Percentiles rank a stretch among this genome's conserved stretches.
phyloP scores from a whole-genome alignment of 2,329 filamentous ascomycete genomes.

The Alternaria consortialis region DNA sequence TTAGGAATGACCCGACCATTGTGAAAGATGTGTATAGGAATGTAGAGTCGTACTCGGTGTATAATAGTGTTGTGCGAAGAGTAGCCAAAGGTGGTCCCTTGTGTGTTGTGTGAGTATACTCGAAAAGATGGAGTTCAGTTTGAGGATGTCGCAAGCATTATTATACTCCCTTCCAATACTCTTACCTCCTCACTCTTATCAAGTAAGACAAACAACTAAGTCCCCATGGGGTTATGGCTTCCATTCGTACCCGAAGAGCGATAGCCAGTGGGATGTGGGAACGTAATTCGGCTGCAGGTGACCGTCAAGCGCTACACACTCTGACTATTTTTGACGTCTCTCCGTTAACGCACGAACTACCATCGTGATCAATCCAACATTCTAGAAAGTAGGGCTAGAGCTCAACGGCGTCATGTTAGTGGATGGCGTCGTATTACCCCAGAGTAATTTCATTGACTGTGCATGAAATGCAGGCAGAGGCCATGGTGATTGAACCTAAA shows the following conservation, averaged over 20 bases:
- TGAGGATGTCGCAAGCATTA: constrained; percentile 23
- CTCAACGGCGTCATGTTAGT: constrained; percentile 12
- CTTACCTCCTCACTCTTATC: constrained; percentile 35
- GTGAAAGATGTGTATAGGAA: constrained; percentile 5
- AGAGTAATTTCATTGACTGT: constrained; percentile 23
- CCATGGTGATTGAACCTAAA: constrained; percentile 33
- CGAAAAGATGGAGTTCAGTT: constrained; percentile 15
- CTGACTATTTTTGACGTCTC: constrained; percentile 12
- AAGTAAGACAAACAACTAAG: constrained; percentile 32
- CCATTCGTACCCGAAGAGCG: constrained; percentile 28
- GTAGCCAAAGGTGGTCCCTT: neutral
- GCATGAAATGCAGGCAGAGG: constrained; percentile 20
- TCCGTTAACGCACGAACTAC: constrained; percentile 21
- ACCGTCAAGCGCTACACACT: constrained; percentile 33
- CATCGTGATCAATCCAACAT: constrained; percentile 36
- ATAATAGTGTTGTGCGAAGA: neutral
- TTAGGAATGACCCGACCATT: constrained; percentile 40
- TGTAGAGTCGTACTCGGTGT: neutral
- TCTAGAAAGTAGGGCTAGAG: constrained; percentile 18
- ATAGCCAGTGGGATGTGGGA: constrained; percentile 33
- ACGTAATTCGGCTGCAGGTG: constrained; percentile 38
- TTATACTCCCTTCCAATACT: constrained; percentile 29
- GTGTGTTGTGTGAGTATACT: neutral
- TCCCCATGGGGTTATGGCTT: constrained; percentile 42
- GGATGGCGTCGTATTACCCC: constrained; percentile 15